Evolutionary conservation across 257 asterid genomes (phyloP).

Genomic region (Perilla frutescens): DNA sequence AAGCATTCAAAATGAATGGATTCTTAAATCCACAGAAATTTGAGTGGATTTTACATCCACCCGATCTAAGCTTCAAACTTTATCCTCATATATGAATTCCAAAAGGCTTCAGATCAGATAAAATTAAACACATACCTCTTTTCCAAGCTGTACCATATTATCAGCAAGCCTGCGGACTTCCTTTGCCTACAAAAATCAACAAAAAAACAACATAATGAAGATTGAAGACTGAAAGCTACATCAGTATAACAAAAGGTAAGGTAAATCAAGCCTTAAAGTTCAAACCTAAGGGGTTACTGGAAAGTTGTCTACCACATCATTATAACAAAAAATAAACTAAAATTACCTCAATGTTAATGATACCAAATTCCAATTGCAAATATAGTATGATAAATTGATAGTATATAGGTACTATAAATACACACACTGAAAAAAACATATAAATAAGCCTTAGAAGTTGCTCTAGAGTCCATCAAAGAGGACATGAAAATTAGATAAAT

Average conservation of each 20-base stretch:
- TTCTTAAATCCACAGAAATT: background rate
- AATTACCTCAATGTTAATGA: background rate
- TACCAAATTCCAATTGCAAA: slow-evolving; percentile 1
- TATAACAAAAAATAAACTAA: background rate
- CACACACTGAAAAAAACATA: background rate
- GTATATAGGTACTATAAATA: background rate
- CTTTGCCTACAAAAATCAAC: slow-evolving; percentile 64
- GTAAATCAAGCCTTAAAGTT: background rate
- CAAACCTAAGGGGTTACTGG: background rate
- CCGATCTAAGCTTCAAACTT: background rate
- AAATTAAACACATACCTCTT: slow-evolving; percentile 60
- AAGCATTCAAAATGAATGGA: background rate
- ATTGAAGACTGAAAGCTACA: background rate
- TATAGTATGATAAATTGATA: background rate
- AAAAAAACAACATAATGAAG: background rate
- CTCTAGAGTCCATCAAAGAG: background rate
- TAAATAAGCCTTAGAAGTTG: background rate
- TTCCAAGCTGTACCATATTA: slow-evolving; percentile 96
- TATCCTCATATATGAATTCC: slow-evolving; percentile 9
- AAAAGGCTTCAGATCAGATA: background rate
- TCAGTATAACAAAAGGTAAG: too few relatives aligned
- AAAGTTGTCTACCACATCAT: slow-evolving; percentile 9
- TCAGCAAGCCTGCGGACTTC: slow-evolving; percentile 98
- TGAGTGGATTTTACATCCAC: background rate
- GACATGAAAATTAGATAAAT: background rate